Evolutionary conservation across 1,284 basidiomycete species (phyloP).

Genomic region (Kwoniella shivajii): DNA sequence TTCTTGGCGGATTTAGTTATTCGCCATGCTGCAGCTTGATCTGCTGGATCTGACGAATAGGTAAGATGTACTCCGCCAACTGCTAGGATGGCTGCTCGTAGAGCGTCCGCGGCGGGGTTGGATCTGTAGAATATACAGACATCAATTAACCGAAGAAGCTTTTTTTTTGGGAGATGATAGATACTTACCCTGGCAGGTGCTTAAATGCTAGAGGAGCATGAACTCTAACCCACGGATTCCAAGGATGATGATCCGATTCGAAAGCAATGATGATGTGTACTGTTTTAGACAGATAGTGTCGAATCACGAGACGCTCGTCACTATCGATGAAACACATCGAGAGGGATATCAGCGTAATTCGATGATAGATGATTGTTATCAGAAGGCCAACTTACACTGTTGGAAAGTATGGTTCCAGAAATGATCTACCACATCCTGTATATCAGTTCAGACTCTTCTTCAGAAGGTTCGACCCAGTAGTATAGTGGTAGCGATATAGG

Average conservation of each 20-base stretch:
- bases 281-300: constrained; percentile 48
- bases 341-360: constrained; percentile 6
- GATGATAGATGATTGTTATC: not conserved
- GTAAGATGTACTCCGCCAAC: constrained; percentile 48
- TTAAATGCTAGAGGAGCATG: constrained; percentile 48
- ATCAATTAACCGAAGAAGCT: not conserved
- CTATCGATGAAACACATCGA: constrained; percentile 22
- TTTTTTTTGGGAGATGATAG: not conserved
- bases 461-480: no score
- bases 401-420: constrained; percentile 47
- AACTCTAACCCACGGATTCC: constrained; percentile 50
- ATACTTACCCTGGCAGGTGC: constrained; percentile 39
- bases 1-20: constrained; percentile 35
- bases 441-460: no score
- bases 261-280: constrained; percentile 49
- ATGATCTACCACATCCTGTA: constrained; percentile 26
- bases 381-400: constrained; percentile 28
- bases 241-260: constrained; percentile 37
- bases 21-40: constrained; percentile 39
- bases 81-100: constrained; percentile 45
- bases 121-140: not conserved
- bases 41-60: constrained; percentile 36
- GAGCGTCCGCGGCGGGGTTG: constrained; percentile 41
- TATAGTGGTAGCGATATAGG: not conserved
- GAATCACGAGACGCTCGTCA: constrained; percentile 47